Evolutionary conservation across 2,329 filamentous ascomycete genomes (phyloP).

Genomic region (Amylocarpus encephaloides): DNA sequence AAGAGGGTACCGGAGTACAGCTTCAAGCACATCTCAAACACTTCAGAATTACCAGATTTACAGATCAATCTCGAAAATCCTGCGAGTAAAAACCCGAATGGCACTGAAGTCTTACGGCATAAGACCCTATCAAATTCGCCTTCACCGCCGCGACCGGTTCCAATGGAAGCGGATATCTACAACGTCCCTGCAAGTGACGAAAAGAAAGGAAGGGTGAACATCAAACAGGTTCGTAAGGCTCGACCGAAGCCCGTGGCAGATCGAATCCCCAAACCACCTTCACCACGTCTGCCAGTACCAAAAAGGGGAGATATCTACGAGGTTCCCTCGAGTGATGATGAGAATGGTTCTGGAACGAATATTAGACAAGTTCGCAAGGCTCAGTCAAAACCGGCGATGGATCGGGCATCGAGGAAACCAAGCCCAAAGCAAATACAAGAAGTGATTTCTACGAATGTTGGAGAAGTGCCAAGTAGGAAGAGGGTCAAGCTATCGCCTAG

Average conservation of each 20-base stretch:
- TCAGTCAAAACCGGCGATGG: conserved; percentile 4
- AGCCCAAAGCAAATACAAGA: conserved; percentile 5
- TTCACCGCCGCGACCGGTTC: no score
- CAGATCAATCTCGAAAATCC: background rate
- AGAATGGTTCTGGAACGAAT: conserved; percentile 6
- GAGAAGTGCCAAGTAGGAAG: conserved; percentile 19
- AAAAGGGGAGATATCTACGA: conserved; percentile 13
- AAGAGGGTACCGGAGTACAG: conserved; percentile 27
- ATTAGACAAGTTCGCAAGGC: conserved; percentile 15
- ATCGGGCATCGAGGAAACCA: conserved; percentile 2
- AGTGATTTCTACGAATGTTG: conserved; percentile 9
- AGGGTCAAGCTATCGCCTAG: conserved; percentile 24
- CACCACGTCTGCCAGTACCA: background rate
- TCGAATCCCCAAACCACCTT: background rate
- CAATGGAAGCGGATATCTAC: no score
- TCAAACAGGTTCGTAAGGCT: background rate
- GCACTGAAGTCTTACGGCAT: background rate
- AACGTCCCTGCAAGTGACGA: no score
- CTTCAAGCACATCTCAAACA: conserved; percentile 17
- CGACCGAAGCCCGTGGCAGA: background rate
- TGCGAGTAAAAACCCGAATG: background rate
- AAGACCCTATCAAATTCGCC: background rate
- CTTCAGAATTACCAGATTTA: conserved; percentile 19
- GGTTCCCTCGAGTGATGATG: conserved; percentile 23
- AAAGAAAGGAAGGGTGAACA: no score